Evolutionary conservation across 225 moss, liverwort and hornwort genomes (phyloP).

Genomic region (Neckera pumila): DNA sequence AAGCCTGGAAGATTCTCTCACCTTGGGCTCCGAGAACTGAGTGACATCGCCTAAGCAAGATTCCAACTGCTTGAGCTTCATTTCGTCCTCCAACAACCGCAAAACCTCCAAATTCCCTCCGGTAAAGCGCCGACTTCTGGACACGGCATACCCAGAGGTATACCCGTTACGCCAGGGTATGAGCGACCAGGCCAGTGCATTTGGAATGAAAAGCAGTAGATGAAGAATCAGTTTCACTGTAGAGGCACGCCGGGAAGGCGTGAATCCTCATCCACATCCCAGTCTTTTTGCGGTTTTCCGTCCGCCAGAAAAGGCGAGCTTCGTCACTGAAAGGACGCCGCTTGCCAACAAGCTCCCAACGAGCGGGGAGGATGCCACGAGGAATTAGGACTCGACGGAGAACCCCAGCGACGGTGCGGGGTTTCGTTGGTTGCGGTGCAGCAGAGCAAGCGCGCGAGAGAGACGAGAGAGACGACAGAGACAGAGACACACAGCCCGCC

Average conservation of each 20-base stretch:
- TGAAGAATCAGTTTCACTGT: not conserved
- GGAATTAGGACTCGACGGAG: conserved; percentile 16
- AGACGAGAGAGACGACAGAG: not conserved
- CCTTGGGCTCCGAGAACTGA: conserved; percentile 75
- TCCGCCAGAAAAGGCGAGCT: not conserved
- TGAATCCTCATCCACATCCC: conserved; percentile 15
- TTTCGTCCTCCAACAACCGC: not conserved
- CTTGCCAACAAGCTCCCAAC: not conserved
- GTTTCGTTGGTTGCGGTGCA: not conserved
- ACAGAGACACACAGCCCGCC: not conserved
- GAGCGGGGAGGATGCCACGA: not conserved
- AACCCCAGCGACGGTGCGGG: not conserved
- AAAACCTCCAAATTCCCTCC: not conserved
- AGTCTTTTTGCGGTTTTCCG: not conserved
- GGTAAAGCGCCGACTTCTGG: not conserved
- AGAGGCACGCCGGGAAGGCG: not conserved
- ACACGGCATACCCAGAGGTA: not conserved
- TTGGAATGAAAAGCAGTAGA: not conserved
- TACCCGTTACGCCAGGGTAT: not conserved
- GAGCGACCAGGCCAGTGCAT: not conserved
- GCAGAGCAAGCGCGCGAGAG: not conserved
- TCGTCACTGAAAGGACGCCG: not conserved
- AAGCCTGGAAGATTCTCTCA: not conserved
- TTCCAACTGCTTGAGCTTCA: conserved; percentile 99
- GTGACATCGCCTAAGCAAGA: conserved; percentile 42